Evolutionary conservation across 2,329 filamentous ascomycete genomes (phyloP).

Genomic region (Cercospora zeae-maydis): DNA sequence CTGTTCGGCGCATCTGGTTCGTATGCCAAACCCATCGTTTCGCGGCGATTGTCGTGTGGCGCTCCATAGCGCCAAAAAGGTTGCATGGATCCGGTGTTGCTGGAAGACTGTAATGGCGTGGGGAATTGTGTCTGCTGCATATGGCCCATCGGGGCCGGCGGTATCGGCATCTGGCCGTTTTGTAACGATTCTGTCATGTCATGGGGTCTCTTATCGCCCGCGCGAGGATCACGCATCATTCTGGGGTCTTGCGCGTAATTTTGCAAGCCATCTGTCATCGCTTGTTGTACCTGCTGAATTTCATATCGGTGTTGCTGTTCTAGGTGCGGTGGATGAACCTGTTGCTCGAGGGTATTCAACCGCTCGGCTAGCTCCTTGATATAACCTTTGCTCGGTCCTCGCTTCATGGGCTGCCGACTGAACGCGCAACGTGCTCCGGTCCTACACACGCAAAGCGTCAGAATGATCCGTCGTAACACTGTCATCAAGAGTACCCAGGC

Average conservation of each 20-base stretch:
- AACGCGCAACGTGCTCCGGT: conserved; percentile 77
- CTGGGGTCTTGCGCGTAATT: conserved; percentile 19
- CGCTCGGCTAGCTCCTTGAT: conserved; percentile 89
- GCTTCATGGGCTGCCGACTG: conserved; percentile 75
- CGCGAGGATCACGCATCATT: conserved; percentile 27
- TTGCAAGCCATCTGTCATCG: conserved; percentile 27
- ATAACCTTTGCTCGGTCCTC: conserved; percentile 84
- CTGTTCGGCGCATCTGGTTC: conserved; percentile 25
- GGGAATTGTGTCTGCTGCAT: conserved; percentile 17
- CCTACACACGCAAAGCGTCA: neutral
- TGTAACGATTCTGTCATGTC: conserved; percentile 31
- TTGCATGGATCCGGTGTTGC: conserved; percentile 23
- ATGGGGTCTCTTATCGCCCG: conserved; percentile 33
- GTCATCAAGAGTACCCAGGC: neutral
- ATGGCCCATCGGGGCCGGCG: conserved; percentile 12
- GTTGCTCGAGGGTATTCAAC: conserved; percentile 76
- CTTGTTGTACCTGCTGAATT: conserved; percentile 33
- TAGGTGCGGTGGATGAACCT: conserved; percentile 49
- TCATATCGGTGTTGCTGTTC: conserved; percentile 32
- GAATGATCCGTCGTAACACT: neutral
- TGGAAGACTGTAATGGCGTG: conserved; percentile 11
- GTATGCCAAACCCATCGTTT: conserved; percentile 30
- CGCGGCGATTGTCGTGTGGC: conserved; percentile 27
- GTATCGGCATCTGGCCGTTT: conserved; percentile 15
- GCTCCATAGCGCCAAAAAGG: conserved; percentile 23